Percentiles rank a stretch among this genome's conserved stretches.
phyloP scores from a whole-genome alignment of 192 early-diverging fungal genomes.

The Dissophora ornata region DNA sequence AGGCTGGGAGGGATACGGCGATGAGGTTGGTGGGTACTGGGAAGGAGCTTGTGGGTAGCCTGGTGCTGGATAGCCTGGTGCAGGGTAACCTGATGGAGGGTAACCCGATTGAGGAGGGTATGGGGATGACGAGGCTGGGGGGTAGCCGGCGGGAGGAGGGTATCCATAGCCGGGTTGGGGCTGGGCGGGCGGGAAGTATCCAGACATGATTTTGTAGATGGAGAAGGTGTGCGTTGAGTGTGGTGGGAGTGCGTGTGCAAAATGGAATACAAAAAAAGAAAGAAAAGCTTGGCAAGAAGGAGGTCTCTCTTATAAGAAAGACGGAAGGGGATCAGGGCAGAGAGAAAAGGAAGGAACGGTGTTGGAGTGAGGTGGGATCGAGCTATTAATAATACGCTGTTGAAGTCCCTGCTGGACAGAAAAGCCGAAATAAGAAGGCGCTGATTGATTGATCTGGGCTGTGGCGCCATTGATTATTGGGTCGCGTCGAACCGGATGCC shows the following conservation, averaged over 20 bases:
- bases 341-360: too few species aligned
- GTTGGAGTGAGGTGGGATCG: too few species aligned
- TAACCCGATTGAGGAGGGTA: not conserved
- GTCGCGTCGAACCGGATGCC: too few species aligned
- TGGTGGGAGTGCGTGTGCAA: not conserved
- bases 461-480: too few species aligned
- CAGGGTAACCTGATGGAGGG: not conserved
- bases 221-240: not conserved
- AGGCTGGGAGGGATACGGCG: slow-evolving; percentile 2
- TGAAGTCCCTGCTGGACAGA: too few species aligned
- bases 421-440: too few species aligned
- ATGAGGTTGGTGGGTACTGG: not conserved
- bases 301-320: not conserved
- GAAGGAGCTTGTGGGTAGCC: slow-evolving; percentile 1
- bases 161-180: slow-evolving; percentile 24
- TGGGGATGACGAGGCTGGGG: not conserved
- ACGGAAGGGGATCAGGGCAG: not conserved
- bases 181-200: slow-evolving; percentile 27
- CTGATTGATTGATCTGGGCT: too few species aligned
- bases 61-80: not conserved
- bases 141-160: slow-evolving; percentile 1
- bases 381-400: too few species aligned
- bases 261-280: not conserved
- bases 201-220: slow-evolving; percentile 20
- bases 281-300: not conserved